A percentile compares a stretch with the other conserved stretches of the same genome.
Conservation (phyloP, 1,139 yeast genomes). For the Scheffersomyces titani region DNA sequence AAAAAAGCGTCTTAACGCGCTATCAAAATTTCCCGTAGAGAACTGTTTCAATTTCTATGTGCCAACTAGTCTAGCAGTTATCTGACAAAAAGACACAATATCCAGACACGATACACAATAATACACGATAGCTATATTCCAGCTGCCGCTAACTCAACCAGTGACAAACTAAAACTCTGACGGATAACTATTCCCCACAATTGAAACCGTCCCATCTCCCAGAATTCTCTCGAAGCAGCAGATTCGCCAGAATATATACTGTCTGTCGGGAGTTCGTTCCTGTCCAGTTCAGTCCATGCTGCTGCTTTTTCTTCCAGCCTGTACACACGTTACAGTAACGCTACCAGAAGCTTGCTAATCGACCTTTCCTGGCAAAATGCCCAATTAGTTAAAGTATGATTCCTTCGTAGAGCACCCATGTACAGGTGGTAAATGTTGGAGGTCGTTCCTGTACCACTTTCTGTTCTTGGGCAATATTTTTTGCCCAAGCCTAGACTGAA, state of each 20-base stretch:
- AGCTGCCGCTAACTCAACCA: not conserved
- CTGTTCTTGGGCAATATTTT: not conserved
- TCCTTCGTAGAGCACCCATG: not conserved
- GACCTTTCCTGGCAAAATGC: not conserved
- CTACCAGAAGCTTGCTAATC: not conserved
- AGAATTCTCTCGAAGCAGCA: not conserved
- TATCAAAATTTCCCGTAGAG: not conserved
- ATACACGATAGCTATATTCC: not conserved
- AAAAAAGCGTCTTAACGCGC: not conserved
- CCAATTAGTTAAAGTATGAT: not conserved
- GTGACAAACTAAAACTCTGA: not conserved
- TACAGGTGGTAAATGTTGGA: not conserved
- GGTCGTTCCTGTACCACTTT: not conserved
- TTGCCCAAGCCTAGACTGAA: not conserved
- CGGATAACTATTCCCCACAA: not conserved
- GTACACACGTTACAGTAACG: not conserved
- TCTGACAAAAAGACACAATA: not conserved
- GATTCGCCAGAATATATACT: not conserved
- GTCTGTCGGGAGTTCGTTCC: slow-evolving; percentile 1
- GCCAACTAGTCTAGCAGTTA: not conserved
- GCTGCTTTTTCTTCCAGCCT: not conserved
- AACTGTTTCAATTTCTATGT: not conserved
- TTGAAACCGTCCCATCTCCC: not conserved
- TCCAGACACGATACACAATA: not conserved
- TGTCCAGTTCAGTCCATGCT: not conserved